These are phyloP conservation scores for Rubia yunnanensis DNA, from an alignment of 257 asterid genomes.

Conservation along the genomic window DNA sequence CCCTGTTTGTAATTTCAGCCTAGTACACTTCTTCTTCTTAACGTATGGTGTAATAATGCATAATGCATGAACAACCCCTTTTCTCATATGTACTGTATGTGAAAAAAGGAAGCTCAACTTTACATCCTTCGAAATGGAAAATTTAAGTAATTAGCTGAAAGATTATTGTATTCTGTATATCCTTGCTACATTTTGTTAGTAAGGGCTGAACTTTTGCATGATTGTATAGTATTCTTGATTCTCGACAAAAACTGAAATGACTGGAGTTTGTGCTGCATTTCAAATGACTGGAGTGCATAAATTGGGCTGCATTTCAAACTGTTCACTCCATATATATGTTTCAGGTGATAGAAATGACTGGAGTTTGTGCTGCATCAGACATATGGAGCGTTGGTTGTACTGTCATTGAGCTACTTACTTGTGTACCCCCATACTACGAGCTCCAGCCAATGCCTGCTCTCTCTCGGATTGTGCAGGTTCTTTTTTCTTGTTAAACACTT, in stretches of 20 bases:
- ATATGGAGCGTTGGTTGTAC: constrained; percentile 99
- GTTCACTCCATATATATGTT: constrained; percentile 12
- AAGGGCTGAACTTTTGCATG: not conserved
- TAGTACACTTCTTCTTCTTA: not conserved
- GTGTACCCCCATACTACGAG: constrained; percentile 93
- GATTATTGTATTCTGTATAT: not conserved
- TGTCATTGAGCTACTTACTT: constrained; percentile 93
- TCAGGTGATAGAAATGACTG: constrained; percentile 98
- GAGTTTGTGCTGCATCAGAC: constrained; percentile 99
- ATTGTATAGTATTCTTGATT: not conserved
- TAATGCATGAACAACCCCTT: not conserved
- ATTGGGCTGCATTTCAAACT: too few relatives aligned
- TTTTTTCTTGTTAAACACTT: constrained; percentile 14
- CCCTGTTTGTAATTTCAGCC: constrained; percentile 6
- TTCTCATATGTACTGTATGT: not conserved
- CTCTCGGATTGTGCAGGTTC: constrained; percentile 92
- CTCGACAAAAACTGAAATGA: not conserved
- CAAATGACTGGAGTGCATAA: too few relatives aligned
- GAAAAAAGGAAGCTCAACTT: not conserved
- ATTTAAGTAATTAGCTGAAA: not conserved
- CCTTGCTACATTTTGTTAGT: not conserved
- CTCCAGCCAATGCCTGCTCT: constrained; percentile 99
- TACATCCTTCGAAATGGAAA: not conserved
- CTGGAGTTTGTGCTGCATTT: too few relatives aligned
- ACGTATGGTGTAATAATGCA: not conserved